Evolutionary conservation across 2,329 filamentous ascomycete species (phyloP).

Genomic region (Ophiostoma ips): DNA sequence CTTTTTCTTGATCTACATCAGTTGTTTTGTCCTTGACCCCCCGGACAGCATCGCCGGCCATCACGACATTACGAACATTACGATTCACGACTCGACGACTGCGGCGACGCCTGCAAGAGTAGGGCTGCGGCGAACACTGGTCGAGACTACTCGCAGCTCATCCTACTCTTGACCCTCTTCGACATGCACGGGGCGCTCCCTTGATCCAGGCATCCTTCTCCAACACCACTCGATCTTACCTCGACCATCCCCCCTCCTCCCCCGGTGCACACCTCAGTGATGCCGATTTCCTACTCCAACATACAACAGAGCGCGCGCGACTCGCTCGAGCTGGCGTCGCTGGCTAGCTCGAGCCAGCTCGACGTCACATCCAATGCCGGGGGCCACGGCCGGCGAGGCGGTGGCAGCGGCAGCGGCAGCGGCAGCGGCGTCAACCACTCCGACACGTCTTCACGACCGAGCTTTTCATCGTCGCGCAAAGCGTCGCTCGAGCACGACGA

Average conservation of each 20-base stretch:
- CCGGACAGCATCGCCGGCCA: no score
- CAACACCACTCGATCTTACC: background rate
- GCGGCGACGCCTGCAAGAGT: no score
- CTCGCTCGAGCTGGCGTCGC: slow-evolving; percentile 88
- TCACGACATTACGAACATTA: no score
- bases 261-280: slow-evolving; percentile 11
- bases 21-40: no score
- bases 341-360: slow-evolving; percentile 65
- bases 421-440: slow-evolving; percentile 27
- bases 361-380: slow-evolving; percentile 47
- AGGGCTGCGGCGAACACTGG: no score
- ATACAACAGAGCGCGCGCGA: slow-evolving; percentile 51
- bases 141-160: no score
- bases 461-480: slow-evolving; percentile 80
- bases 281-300: slow-evolving; percentile 29
- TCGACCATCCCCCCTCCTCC: background rate
- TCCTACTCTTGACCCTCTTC: no score
- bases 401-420: slow-evolving; percentile 33
- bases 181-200: no score
- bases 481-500: slow-evolving; percentile 82
- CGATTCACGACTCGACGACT: no score
- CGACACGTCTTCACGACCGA: slow-evolving; percentile 62
- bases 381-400: slow-evolving; percentile 21
- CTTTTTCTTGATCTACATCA: no score
- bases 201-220: no score